Conservation (phyloP, 2,329 filamentous ascomycete genomes). For the Paraconiothyrium brasiliense region DNA sequence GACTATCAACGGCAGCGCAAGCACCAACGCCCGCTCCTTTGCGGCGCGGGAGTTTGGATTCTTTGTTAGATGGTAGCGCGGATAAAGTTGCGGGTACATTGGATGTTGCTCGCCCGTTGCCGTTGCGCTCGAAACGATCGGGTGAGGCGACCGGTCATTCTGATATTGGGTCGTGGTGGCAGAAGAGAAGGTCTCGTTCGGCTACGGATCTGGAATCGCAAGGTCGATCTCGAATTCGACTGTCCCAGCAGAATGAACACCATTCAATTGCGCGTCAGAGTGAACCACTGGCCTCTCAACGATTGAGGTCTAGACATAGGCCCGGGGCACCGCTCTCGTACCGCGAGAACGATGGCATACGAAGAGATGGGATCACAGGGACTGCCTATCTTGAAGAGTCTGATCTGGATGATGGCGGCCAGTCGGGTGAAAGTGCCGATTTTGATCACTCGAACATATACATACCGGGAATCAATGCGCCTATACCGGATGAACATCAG, state of each 20-base stretch:
- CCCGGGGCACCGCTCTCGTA: slow-evolving; percentile 47
- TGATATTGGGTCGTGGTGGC: slow-evolving; percentile 13
- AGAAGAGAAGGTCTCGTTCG: slow-evolving; percentile 35
- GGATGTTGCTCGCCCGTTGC: slow-evolving; percentile 31
- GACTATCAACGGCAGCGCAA: slow-evolving; percentile 31
- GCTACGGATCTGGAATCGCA: slow-evolving; percentile 25
- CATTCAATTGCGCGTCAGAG: not conserved
- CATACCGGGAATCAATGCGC: slow-evolving; percentile 49
- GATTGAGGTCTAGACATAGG: slow-evolving; percentile 28
- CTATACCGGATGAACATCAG: slow-evolving; percentile 34
- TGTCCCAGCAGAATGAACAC: not conserved
- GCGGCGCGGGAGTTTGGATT: slow-evolving; percentile 66
- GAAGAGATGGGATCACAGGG: slow-evolving; percentile 27
- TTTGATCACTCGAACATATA: slow-evolving; percentile 41
- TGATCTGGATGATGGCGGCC: slow-evolving; percentile 41
- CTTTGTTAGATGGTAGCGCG: slow-evolving; percentile 65
- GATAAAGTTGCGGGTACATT: slow-evolving; percentile 59
- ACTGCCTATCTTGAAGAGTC: slow-evolving; percentile 28
- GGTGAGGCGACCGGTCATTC: slow-evolving; percentile 22
- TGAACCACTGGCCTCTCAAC: slow-evolving; percentile 31
- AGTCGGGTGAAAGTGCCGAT: slow-evolving; percentile 41
- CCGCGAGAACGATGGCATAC: slow-evolving; percentile 47
- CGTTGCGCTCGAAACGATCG: slow-evolving; percentile 29
- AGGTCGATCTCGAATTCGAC: not conserved
- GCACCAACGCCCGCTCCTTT: slow-evolving; percentile 29